A percentile compares a stretch with the other conserved stretches of the same genome.
phyloP scores from a whole-genome alignment of 257 asterid genomes.

The Cruciata laevipes region DNA sequence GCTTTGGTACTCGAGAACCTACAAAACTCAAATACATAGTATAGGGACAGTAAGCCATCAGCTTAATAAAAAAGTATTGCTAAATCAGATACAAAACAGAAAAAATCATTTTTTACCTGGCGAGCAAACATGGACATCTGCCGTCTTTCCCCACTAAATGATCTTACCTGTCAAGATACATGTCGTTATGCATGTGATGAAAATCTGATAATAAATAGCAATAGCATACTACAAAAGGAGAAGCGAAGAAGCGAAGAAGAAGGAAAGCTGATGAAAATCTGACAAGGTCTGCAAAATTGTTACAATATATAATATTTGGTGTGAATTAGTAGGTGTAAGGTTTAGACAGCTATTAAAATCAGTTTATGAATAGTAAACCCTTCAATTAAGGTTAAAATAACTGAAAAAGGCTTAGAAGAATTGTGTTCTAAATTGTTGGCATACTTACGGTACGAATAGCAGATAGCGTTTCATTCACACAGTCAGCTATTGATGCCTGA shows the following conservation, averaged over 20 bases:
- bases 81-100: background rate
- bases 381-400: background rate
- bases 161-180: constrained; percentile 63
- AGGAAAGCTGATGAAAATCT: background rate
- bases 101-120: constrained; percentile 38
- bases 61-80: background rate
- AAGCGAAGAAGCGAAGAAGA: background rate
- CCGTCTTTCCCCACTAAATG: constrained; percentile 91
- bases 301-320: constrained; percentile 21
- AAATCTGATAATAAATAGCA: background rate
- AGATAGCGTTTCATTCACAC: constrained; percentile 74
- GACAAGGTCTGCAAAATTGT: constrained; percentile 10
- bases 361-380: background rate
- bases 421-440: background rate
- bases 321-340: background rate
- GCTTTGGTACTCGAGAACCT: constrained; percentile 71
- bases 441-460: constrained; percentile 91
- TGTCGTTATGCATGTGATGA: background rate
- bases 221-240: constrained; percentile 5
- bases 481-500: constrained; percentile 88
- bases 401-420: background rate
- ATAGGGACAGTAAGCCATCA: constrained; percentile 1
- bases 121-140: constrained; percentile 82
- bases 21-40: constrained; percentile 17
- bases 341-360: background rate